Evolutionary conservation across 768 basidiomycete genomes (phyloP).

Genomic region (Heimioporus sp.): DNA sequence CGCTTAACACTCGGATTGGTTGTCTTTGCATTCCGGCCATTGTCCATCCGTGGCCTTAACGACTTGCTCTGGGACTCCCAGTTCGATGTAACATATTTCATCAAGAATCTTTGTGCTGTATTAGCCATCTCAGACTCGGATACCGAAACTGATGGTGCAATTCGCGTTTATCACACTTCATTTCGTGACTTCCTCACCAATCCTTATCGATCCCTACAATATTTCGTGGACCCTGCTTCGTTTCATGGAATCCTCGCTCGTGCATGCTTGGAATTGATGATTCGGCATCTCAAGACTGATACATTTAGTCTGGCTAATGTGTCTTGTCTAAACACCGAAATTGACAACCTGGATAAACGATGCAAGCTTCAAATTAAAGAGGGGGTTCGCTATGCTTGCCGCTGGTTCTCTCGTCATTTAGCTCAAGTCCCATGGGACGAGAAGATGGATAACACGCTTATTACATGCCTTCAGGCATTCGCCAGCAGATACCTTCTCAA

Average conservation of each 20-base stretch:
- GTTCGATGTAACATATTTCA: slow-evolving; percentile 7
- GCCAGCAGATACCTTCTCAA: slow-evolving; percentile 7
- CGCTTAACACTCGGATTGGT: slow-evolving; percentile 10
- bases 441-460: slow-evolving; percentile 1
- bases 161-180: slow-evolving; percentile 21
- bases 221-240: slow-evolving; percentile 8
- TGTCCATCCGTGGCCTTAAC: slow-evolving; percentile 12
- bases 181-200: slow-evolving; percentile 21
- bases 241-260: slow-evolving; percentile 14
- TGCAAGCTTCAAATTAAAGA: slow-evolving; percentile 12
- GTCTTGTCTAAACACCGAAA: slow-evolving; percentile 9
- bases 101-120: slow-evolving; percentile 14
- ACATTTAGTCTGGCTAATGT: slow-evolving; percentile 14
- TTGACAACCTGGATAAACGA: slow-evolving; percentile 10
- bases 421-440: slow-evolving; percentile 8
- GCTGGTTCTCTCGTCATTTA: slow-evolving; percentile 18
- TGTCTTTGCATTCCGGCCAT: slow-evolving; percentile 12
- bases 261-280: slow-evolving; percentile 16
- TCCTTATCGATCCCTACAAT: slow-evolving; percentile 11
- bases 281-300: slow-evolving; percentile 9
- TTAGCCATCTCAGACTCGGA: slow-evolving; percentile 9
- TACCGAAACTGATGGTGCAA: slow-evolving; percentile 3
- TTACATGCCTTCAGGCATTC: slow-evolving; percentile 10
- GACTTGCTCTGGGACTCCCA: slow-evolving; percentile 6
- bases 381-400: slow-evolving; percentile 19